Percentiles rank a stretch among this genome's conserved stretches.
Evolutionary conservation across 2,329 filamentous ascomycete species (phyloP).

Genomic region (Trichoderma simmonsii): DNA sequence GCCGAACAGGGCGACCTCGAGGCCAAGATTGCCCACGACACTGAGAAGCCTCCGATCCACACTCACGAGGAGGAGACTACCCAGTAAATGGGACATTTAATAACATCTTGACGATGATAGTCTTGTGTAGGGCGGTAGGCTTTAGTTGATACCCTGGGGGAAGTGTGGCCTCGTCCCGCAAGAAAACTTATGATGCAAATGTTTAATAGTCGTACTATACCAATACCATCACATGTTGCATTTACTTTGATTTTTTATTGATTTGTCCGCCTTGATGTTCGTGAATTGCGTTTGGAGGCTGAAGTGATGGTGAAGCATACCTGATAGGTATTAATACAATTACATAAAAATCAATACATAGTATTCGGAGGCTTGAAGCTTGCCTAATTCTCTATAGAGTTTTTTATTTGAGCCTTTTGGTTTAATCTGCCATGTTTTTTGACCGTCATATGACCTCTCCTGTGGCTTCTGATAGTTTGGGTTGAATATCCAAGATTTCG

Average conservation of each 20-base stretch:
- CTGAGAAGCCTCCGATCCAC: constrained; percentile 23
- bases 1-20: constrained; percentile 31
- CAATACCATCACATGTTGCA: constrained; percentile 11
- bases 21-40: constrained; percentile 24
- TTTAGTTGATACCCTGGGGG: constrained; percentile 13
- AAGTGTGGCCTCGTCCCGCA: neutral
- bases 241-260: neutral
- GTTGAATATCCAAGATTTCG: neutral
- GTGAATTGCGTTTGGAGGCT: neutral
- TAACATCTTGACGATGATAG: neutral
- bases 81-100: neutral
- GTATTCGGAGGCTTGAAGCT: no score
- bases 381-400: no score
- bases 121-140: neutral
- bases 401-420: neutral
- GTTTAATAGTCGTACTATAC: constrained; percentile 17
- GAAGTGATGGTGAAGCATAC: neutral
- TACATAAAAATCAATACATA: no score
- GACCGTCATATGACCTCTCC: neutral
- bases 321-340: no score
- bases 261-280: neutral
- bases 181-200: constrained; percentile 4
- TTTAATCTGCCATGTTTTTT: neutral
- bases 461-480: neutral
- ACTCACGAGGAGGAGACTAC: constrained; percentile 20